Conservation (phyloP, 192 early-diverging fungal genomes). For the Anaeromyces robustus region DNA sequence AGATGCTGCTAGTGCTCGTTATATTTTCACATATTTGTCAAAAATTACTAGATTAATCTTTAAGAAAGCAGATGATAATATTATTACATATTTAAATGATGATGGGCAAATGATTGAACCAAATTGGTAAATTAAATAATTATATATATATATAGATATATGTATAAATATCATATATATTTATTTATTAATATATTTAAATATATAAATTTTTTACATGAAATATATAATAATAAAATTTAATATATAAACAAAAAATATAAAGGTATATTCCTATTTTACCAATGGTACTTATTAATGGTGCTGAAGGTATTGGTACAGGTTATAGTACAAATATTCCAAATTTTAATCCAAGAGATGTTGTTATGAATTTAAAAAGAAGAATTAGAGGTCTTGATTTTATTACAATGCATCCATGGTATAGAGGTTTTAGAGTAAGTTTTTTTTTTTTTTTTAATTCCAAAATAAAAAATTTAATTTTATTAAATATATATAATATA, state of each 20-base stretch:
- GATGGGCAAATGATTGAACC: constrained; percentile 86
- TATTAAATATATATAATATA: too few relatives aligned
- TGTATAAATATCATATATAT: too few relatives aligned
- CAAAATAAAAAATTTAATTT: too few relatives aligned
- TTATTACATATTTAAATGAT: constrained; percentile 71
- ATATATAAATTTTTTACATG: too few relatives aligned
- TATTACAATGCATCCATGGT: constrained; percentile 78
- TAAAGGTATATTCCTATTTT: constrained; percentile 68
- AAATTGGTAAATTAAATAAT: constrained; percentile 42
- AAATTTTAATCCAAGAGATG: constrained; percentile 75
- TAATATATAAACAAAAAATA: too few relatives aligned
- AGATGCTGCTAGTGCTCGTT: constrained; percentile 92
- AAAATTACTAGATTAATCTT: constrained; percentile 62
- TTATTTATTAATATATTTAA: too few relatives aligned
- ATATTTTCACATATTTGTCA: constrained; percentile 68
- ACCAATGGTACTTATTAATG: constrained; percentile 89
- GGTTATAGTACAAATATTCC: constrained; percentile 52
- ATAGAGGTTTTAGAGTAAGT: constrained; percentile 65
- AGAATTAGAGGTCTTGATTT: constrained; percentile 60
- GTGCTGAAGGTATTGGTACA: constrained; percentile 89
- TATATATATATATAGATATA: neutral
- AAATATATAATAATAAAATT: too few relatives aligned
- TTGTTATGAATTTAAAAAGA: constrained; percentile 68
- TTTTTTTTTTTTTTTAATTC: neutral
- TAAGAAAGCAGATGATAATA: constrained; percentile 61